Percentiles rank a stretch among this genome's conserved stretches.
Evolutionary conservation across 192 early-diverging fungal genomes (phyloP).

Genomic region (Fimicolochytrium jonesii): DNA sequence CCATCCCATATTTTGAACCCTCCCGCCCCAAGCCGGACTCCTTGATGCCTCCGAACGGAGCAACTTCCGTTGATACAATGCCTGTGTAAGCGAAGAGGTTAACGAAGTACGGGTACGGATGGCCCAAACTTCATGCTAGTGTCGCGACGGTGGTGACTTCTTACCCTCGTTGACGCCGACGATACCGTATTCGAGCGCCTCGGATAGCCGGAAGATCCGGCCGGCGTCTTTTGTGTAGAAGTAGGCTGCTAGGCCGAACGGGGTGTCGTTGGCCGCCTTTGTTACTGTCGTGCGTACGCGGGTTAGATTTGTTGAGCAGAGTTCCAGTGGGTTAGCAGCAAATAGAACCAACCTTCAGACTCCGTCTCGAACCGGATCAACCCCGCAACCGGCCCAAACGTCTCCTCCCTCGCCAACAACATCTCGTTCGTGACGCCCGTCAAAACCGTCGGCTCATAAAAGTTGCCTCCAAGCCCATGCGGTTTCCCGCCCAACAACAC

Average conservation of each 20-base stretch:
- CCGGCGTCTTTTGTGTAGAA: constrained; percentile 74
- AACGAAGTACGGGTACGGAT: too few species aligned
- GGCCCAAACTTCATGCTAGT: too few species aligned
- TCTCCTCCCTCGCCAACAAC: constrained; percentile 72
- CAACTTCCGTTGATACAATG: constrained; percentile 38
- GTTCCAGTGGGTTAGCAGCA: background rate
- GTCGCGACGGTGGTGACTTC: too few species aligned
- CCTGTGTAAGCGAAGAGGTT: too few species aligned
- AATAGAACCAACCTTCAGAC: constrained; percentile 41
- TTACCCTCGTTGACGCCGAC: constrained; percentile 81
- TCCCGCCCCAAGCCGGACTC: constrained; percentile 70
- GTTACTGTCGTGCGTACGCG: too few species aligned
- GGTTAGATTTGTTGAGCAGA: too few species aligned
- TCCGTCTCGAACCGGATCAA: constrained; percentile 74
- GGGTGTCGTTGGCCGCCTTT: constrained; percentile 65
- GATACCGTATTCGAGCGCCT: constrained; percentile 80
- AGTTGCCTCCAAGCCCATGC: constrained; percentile 32
- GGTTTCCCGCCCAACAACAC: constrained; percentile 61
- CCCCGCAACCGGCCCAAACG: constrained; percentile 86
- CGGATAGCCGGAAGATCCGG: constrained; percentile 75
- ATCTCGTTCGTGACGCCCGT: constrained; percentile 63
- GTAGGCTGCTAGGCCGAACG: constrained; percentile 78
- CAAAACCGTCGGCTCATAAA: constrained; percentile 80
- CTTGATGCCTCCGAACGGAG: constrained; percentile 77
- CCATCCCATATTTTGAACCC: constrained; percentile 61